These are phyloP conservation scores for Nicotiana otophora DNA, from an alignment of 257 asterid genomes.

Conservation along the genomic window DNA sequence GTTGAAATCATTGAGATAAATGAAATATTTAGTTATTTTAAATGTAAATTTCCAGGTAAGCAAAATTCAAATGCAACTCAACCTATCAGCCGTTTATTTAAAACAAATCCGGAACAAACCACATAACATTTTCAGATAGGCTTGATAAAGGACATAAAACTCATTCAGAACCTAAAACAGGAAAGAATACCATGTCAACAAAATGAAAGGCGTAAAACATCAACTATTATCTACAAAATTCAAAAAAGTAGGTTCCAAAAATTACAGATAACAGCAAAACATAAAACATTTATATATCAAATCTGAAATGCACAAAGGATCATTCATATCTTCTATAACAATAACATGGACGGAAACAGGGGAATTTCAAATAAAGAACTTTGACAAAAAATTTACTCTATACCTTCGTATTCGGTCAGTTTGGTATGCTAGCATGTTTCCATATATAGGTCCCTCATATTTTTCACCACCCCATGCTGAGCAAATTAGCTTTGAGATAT, in stretches of 20 bases:
- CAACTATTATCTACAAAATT: not conserved
- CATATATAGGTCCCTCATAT: not conserved
- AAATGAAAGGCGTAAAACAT: not conserved
- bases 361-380: not conserved
- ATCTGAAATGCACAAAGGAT: not conserved
- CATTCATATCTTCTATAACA: not conserved
- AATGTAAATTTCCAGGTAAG: not conserved
- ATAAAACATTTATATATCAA: not conserved
- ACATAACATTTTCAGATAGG: not conserved
- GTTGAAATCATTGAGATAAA: slow-evolving; percentile 1
- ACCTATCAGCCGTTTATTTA: not conserved
- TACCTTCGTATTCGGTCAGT: not conserved
- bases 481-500: not conserved
- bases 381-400: not conserved
- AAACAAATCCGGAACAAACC: not conserved
- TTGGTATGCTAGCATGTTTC: not conserved
- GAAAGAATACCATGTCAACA: not conserved
- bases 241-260: not conserved
- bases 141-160: not conserved
- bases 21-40: not conserved
- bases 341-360: not conserved
- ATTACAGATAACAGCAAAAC: not conserved
- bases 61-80: not conserved
- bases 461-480: not conserved
- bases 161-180: not conserved